Evolutionary conservation across 768 basidiomycete genomes (phyloP), one percentile per base, ranked within the genome.

Genomic region (Mycena floridula): DNA sequence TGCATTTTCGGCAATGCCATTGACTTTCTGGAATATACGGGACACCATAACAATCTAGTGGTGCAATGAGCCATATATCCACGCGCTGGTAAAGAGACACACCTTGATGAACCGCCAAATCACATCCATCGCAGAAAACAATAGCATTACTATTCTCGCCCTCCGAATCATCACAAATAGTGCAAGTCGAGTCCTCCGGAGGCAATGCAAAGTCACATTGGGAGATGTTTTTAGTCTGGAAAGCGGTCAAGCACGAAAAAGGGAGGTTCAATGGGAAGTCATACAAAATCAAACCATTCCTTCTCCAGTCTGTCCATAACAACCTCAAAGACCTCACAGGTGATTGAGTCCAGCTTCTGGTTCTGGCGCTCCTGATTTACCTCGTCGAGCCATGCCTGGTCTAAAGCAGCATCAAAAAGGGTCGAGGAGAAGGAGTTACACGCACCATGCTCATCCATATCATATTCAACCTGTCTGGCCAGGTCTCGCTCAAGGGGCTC

Each of bases 21-120:
- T 99, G 96, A 1, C 96, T 96, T 68, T 99, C 96, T 0, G 96
- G 96, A 47, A 99, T 97, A 59, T 99, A 99, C 8, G 96, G 96
- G 2, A 99, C 92, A 16, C 96, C 96, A 57, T 99, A 99, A 58
- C 96, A 99, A 60, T 99, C 96, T 96, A 35, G 3, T 3, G 32
- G 3, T 15, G 32, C 18, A 13, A 35, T 3, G 7, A 35, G 3
- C 13, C 18, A 18, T 18, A 7, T 15, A 15, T 35, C 32, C n/a
- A n/a, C n/a, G n/a, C 18, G 32, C 15, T 3, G 32, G 15, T 2
- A 27, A n/a, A 16, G 24, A 11, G 3, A 53, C 76, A 42, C 48
- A 89, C 94, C 94, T 77, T 99, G 96, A 68, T 99, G 96, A n/a
- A 99, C 96, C 8, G 96, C 96, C 22, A 99, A 68, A 63, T 98